phyloP scores from a whole-genome alignment of 805 yeast genomes.

The Wickerhamiella qilinensis region DNA sequence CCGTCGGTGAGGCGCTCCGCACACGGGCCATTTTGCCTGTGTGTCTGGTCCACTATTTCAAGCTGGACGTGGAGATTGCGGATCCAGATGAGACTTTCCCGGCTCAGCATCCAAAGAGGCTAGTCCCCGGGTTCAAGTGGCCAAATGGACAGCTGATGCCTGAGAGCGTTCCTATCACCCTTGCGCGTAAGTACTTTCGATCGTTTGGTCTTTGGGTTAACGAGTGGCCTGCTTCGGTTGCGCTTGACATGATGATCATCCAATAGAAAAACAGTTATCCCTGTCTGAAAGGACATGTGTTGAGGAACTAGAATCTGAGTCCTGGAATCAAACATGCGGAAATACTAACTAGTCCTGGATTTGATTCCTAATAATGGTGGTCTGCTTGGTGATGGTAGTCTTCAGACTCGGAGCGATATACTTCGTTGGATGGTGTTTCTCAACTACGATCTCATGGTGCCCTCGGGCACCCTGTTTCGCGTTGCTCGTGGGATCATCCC shows the following conservation, averaged over 20 bases:
- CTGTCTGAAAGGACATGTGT: constrained; percentile 25
- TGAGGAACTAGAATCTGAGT: constrained; percentile 10
- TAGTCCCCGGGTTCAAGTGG: constrained; percentile 37
- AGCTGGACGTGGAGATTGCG: constrained; percentile 38
- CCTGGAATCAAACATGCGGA: not conserved
- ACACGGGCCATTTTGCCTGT: constrained; percentile 12
- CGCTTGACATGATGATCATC: constrained; percentile 19
- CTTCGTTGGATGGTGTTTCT: constrained; percentile 66
- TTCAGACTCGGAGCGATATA: constrained; percentile 46
- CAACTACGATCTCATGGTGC: constrained; percentile 40
- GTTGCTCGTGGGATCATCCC: constrained; percentile 52
- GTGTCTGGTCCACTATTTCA: constrained; percentile 33
- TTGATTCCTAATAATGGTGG: constrained; percentile 21
- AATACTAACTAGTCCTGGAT: constrained; percentile 1
- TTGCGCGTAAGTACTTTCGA: constrained; percentile 20
- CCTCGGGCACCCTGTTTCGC: constrained; percentile 34
- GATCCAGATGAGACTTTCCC: constrained; percentile 29
- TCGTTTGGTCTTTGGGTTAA: not conserved
- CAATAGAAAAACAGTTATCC: constrained; percentile 25
- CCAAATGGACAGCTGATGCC: constrained; percentile 3
- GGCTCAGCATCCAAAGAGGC: constrained; percentile 38
- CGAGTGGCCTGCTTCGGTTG: too few species aligned
- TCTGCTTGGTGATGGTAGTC: constrained; percentile 42
- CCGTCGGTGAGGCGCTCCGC: constrained; percentile 12
- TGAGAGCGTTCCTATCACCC: constrained; percentile 5